Conservation (phyloP, 257 asterid species). For the Solanum phureja region DNA sequence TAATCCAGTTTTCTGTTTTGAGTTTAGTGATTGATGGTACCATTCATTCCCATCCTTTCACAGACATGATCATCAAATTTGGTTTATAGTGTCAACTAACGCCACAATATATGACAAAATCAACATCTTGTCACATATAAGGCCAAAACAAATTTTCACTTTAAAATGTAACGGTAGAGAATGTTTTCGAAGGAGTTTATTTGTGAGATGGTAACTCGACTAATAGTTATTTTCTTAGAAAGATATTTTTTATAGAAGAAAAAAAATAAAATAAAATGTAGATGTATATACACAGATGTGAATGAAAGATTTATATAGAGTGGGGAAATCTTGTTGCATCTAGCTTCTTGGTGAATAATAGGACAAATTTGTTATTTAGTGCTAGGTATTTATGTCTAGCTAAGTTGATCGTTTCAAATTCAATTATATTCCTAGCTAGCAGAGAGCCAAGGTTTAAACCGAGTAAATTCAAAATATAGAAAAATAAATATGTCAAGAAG, state of each 20-base stretch:
- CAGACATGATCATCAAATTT: conserved; percentile 2
- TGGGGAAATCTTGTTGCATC: not conserved
- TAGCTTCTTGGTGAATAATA: not conserved
- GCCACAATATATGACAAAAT: conserved; percentile 40
- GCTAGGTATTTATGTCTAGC: not conserved
- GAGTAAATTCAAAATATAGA: not conserved
- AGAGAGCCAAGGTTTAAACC: not conserved
- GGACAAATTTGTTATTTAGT: not conserved
- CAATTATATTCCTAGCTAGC: not conserved
- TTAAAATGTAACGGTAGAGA: not conserved
- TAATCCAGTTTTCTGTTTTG: conserved; percentile 11
- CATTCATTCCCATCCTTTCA: conserved; percentile 24
- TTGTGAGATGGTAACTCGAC: too few relatives aligned
- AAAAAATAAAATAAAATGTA: too few relatives aligned
- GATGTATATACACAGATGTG: not conserved
- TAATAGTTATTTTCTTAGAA: too few relatives aligned
- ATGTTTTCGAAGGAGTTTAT: not conserved
- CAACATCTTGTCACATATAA: conserved; percentile 6
- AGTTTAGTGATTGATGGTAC: conserved; percentile 21
- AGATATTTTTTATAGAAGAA: not conserved
- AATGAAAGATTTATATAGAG: not conserved
- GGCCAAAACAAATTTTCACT: not conserved
- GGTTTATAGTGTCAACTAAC: not conserved
- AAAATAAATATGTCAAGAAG: not conserved
- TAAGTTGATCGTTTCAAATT: not conserved